Base-by-base conservation (phyloP, 495 filamentous ascomycete species). In the Neurospora tetrasperma region DNA sequence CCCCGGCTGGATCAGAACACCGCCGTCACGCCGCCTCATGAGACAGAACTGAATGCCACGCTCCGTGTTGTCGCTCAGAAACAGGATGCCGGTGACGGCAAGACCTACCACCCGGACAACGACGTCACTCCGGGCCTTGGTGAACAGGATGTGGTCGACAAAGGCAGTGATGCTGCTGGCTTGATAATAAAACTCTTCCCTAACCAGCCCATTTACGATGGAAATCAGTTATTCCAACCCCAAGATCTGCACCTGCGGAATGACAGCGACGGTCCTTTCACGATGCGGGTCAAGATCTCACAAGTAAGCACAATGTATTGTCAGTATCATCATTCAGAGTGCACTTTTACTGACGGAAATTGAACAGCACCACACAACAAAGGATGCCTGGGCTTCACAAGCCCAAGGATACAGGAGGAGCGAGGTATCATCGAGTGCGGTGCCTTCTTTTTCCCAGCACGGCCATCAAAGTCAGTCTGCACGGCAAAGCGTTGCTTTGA, bases 1-100 rank as follows among this genome's bases (percentile, higher is more conserved):
- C 85, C 89, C 44, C 85, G 85, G 12, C 78, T 89, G 59, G 83
- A 83, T 27, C 80, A 81, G 35, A 79, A 74, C 54, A 66, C 54
- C 16, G 40, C 73, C 38, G 69, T 71, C 42, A 77, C 75, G 10
- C 76, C 79, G 16, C 78, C 80, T 5, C 74, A 74, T n/a, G 80
- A 80, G 72, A 20, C 70, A 2, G 73, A 79, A 9, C 44, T 73
- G 31, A 72, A 76, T 6, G 31, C 70, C 27, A 46, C 73, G 35
- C 27, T 73, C 14, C 27, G 54, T 18, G 54, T 66, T 12, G 54
- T 66, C 14, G 54, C 27, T 6, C 70, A 69, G 38, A 44, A 75
- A 35, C 62, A 74, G 42, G 39, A 72, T 66, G 54, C 54, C 27
- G 54, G 23, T 16, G 38, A 12, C 42, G 46, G 39, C 42, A 69